Percentiles rank a stretch among this genome's conserved stretches.
phyloP scores from a whole-genome alignment of 2,329 filamentous ascomycete species.

The Colletotrichum sp. region DNA sequence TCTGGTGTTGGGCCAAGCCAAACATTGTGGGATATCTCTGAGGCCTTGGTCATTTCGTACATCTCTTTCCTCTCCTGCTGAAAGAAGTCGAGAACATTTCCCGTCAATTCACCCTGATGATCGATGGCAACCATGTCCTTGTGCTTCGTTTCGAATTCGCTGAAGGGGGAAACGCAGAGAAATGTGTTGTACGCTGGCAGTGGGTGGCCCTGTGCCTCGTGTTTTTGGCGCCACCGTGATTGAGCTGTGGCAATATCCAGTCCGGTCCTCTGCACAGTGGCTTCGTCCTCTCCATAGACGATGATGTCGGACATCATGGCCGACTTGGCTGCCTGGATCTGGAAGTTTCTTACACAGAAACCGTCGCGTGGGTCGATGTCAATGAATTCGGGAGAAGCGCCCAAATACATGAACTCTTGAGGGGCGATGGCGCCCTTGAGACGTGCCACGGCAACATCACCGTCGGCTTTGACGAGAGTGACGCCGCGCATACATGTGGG shows the following conservation, averaged over 20 bases:
- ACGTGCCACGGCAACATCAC: constrained; percentile 74
- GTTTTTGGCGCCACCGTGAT: constrained; percentile 71
- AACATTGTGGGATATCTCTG: constrained; percentile 88
- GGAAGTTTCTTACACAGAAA: constrained; percentile 96
- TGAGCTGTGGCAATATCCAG: constrained; percentile 80
- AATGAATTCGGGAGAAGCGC: constrained; percentile 66
- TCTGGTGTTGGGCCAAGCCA: constrained; percentile 90
- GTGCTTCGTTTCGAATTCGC: constrained; percentile 73
- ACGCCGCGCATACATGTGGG: constrained; percentile 81
- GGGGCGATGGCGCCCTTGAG: constrained; percentile 88
- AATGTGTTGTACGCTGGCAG: constrained; percentile 85
- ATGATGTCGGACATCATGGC: constrained; percentile 91
- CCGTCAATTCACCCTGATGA: constrained; percentile 72
- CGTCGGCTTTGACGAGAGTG: constrained; percentile 87
- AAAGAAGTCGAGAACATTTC: constrained; percentile 85
- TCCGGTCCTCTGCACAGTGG: constrained; percentile 65
- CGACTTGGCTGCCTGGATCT: constrained; percentile 90
- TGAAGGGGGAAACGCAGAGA: constrained; percentile 68
- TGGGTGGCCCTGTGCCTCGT: constrained; percentile 58
- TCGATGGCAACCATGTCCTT: constrained; percentile 78
- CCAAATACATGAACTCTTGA: constrained; percentile 72
- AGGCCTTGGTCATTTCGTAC: constrained; percentile 89
- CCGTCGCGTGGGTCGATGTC: constrained; percentile 87
- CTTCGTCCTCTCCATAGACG: constrained; percentile 80
- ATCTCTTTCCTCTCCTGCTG: constrained; percentile 90